These are phyloP conservation scores for Pleurotus eryngii DNA, from an alignment of 768 basidiomycete species.

Conservation along the genomic window DNA sequence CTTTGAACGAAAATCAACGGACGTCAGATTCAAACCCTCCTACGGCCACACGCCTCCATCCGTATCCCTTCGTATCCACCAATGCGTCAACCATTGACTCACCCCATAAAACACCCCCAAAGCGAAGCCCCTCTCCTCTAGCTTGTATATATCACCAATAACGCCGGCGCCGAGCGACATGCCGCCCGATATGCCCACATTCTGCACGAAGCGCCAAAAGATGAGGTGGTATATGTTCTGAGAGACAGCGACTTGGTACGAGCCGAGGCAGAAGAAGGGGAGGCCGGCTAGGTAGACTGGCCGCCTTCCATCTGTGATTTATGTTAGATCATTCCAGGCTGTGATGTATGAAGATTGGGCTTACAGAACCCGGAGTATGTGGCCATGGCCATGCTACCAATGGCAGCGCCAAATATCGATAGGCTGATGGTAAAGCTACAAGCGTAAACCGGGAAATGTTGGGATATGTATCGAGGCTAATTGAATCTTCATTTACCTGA, in stretches of 20 bases:
- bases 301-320: constrained; percentile 58
- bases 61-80: too few relatives aligned
- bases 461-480: background rate
- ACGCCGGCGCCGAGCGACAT: constrained; percentile 53
- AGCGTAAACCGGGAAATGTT: too few relatives aligned
- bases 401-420: constrained; percentile 42
- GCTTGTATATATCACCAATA: constrained; percentile 62
- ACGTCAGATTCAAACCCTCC: background rate
- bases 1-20: background rate
- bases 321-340: too few relatives aligned
- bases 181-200: constrained; percentile 58
- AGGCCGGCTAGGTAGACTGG: constrained; percentile 55
- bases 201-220: constrained; percentile 62
- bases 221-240: constrained; percentile 43
- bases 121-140: constrained; percentile 58
- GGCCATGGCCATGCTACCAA: constrained; percentile 50
- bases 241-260: constrained; percentile 55
- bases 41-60: too few relatives aligned
- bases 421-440: constrained; percentile 48
- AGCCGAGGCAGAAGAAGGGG: constrained; percentile 56
- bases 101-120: constrained; percentile 60
- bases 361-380: constrained; percentile 49
- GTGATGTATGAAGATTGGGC: constrained; percentile 1
- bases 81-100: constrained; percentile 8
- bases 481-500: constrained; percentile 39